Conservation (phyloP, 768 basidiomycete genomes). For the Phanerochaete carnosa region DNA sequence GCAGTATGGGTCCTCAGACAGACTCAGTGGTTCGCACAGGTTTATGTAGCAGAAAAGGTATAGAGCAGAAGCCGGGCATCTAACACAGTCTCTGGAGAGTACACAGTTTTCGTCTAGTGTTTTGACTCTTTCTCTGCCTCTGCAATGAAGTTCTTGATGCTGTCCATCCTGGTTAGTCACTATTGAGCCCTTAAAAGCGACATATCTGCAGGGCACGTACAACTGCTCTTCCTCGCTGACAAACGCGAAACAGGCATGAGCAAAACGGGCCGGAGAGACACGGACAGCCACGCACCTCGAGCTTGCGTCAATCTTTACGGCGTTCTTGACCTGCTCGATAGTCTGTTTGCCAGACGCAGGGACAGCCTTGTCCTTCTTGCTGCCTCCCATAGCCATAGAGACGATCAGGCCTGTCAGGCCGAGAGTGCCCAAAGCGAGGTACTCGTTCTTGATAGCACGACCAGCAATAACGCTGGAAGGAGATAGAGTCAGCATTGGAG, state of each 20-base stretch:
- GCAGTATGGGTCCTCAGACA: neutral
- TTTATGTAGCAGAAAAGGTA: neutral
- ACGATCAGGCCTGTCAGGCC: conserved; percentile 51
- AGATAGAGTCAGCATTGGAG: neutral
- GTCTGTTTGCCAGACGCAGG: conserved; percentile 22
- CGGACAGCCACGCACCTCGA: conserved; percentile 54
- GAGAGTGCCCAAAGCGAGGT: conserved; percentile 71
- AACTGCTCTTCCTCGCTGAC: conserved; percentile 81
- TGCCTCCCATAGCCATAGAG: conserved; percentile 52
- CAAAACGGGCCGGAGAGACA: neutral
- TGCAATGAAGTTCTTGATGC: conserved; percentile 75
- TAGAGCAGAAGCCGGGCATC: neutral
- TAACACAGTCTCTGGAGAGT: neutral
- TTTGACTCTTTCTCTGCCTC: conserved; percentile 80
- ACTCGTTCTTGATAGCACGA: conserved; percentile 78
- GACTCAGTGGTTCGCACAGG: neutral
- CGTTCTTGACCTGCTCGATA: conserved; percentile 54
- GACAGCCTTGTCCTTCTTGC: conserved; percentile 43
- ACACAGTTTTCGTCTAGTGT: conserved; percentile 33
- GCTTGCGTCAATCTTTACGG: conserved; percentile 60
- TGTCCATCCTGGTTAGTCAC: conserved; percentile 51
- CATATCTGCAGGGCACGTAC: conserved; percentile 43
- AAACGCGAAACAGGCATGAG: neutral
- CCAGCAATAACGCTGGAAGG: conserved; percentile 65
- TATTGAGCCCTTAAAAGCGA: conserved; percentile 24